These are phyloP conservation scores for Penstemon davidsonii DNA, from an alignment of 257 asterid species.

Conservation along the genomic window DNA sequence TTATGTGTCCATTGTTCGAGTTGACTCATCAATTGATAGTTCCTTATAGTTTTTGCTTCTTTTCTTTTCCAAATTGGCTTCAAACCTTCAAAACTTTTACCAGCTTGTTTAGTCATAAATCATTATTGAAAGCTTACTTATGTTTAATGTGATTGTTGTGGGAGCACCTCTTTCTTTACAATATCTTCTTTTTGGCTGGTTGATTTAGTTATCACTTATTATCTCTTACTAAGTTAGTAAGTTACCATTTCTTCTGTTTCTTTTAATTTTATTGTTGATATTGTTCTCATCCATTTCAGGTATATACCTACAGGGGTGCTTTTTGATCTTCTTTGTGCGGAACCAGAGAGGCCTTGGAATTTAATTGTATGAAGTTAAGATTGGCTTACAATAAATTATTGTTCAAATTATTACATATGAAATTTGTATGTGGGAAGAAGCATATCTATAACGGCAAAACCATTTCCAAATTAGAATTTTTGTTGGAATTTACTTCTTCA, in stretches of 20 bases:
- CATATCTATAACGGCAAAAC: constrained; percentile 20
- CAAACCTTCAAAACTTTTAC: constrained; percentile 5
- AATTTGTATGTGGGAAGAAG: constrained; percentile 13
- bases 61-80: constrained; percentile 6
- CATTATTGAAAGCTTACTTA: background rate
- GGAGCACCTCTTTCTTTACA: constrained; percentile 5
- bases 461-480: background rate
- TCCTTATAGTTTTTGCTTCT: constrained; percentile 1
- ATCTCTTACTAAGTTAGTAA: background rate
- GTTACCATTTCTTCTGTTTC: constrained; percentile 16
- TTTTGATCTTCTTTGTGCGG: constrained; percentile 92
- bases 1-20: constrained; percentile 7
- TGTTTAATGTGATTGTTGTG: constrained; percentile 5
- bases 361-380: constrained; percentile 55
- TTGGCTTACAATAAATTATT: constrained; percentile 21
- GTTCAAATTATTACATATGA: constrained; percentile 4
- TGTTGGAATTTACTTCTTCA: constrained; percentile 17
- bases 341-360: constrained; percentile 98
- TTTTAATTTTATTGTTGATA: constrained; percentile 32
- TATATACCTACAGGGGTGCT: constrained; percentile 90
- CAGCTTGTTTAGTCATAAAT: background rate
- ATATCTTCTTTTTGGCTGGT: background rate
- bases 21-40: constrained; percentile 14
- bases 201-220: constrained; percentile 18
- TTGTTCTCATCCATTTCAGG: constrained; percentile 49